phyloP scores from a whole-genome alignment of 768 basidiomycete genomes.

The Kwoniella newhampshirensis region DNA sequence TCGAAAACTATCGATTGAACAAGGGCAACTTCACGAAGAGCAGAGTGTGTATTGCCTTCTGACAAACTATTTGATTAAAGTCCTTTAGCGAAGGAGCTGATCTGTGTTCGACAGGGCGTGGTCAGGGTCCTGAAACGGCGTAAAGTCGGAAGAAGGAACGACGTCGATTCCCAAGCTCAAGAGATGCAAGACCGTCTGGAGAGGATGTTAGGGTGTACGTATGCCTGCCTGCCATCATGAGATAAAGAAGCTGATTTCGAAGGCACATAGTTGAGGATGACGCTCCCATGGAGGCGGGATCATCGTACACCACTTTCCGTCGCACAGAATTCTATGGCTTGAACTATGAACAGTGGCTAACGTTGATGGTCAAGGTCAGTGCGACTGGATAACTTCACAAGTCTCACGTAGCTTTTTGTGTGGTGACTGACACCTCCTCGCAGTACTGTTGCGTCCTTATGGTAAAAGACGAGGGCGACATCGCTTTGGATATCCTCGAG shows the following conservation, averaged over 20 bases:
- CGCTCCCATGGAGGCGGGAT: slow-evolving; percentile 16
- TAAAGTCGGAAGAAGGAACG: slow-evolving; percentile 29
- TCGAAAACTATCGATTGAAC: slow-evolving; percentile 87
- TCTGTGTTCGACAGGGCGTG: slow-evolving; percentile 22
- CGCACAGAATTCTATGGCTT: slow-evolving; percentile 77
- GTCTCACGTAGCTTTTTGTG: not conserved
- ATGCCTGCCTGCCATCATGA: not conserved
- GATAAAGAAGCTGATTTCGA: not conserved
- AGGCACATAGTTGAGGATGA: slow-evolving; percentile 32
- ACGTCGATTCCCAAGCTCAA: slow-evolving; percentile 49
- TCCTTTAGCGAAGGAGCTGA: not conserved
- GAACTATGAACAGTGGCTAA: slow-evolving; percentile 79
- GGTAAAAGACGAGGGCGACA: slow-evolving; percentile 48
- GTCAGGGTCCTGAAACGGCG: slow-evolving; percentile 20
- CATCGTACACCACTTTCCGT: slow-evolving; percentile 53
- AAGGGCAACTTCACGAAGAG: slow-evolving; percentile 76
- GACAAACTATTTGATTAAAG: not conserved
- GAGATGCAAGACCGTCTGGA: slow-evolving; percentile 53
- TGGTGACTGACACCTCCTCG: not conserved
- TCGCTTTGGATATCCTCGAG: slow-evolving; percentile 48
- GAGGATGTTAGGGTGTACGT: slow-evolving; percentile 46
- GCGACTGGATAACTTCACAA: not conserved
- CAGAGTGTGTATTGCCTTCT: slow-evolving; percentile 59
- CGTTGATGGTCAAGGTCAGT: slow-evolving; percentile 77
- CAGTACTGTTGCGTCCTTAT: slow-evolving; percentile 53